Evolutionary conservation across 1,284 basidiomycete genomes (phyloP).

Genomic region (Erythrobasidium hasegawianum): DNA sequence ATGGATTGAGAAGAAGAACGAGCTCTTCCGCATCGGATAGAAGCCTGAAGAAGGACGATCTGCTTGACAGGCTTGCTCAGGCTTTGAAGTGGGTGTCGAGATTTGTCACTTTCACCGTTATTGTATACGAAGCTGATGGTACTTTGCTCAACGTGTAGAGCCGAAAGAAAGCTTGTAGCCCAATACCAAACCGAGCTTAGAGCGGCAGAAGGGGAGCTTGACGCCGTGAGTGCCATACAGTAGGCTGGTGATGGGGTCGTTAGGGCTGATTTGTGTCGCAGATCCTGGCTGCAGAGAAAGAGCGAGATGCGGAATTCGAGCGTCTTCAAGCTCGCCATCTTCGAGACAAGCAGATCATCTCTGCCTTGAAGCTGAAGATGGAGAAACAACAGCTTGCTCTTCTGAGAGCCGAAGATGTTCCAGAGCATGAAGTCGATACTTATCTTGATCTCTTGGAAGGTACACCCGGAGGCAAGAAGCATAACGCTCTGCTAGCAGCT

Average conservation of each 20-base stretch:
- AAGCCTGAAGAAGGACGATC: constrained; percentile 30
- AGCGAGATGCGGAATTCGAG: constrained; percentile 24
- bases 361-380: constrained; percentile 14
- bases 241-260: neutral
- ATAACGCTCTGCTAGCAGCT: neutral
- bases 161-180: constrained; percentile 21
- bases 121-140: neutral
- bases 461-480: neutral
- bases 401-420: constrained; percentile 25
- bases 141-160: neutral
- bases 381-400: constrained; percentile 17
- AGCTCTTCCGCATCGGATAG: constrained; percentile 11
- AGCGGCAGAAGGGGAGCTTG: constrained; percentile 10
- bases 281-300: constrained; percentile 21
- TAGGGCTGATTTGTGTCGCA: neutral
- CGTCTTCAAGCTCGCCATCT: constrained; percentile 24
- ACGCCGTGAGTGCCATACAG: neutral
- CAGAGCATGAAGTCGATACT: constrained; percentile 20
- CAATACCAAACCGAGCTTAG: constrained; percentile 18
- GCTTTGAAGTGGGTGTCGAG: constrained; percentile 22
- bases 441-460: constrained; percentile 22
- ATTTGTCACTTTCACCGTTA: neutral
- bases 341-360: constrained; percentile 29
- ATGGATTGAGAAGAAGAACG: constrained; percentile 1
- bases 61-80: constrained; percentile 25